These are phyloP conservation scores for Rhodotorula sphaerocarpa DNA, from an alignment of 768 basidiomycete genomes.

Conservation along the genomic window DNA sequence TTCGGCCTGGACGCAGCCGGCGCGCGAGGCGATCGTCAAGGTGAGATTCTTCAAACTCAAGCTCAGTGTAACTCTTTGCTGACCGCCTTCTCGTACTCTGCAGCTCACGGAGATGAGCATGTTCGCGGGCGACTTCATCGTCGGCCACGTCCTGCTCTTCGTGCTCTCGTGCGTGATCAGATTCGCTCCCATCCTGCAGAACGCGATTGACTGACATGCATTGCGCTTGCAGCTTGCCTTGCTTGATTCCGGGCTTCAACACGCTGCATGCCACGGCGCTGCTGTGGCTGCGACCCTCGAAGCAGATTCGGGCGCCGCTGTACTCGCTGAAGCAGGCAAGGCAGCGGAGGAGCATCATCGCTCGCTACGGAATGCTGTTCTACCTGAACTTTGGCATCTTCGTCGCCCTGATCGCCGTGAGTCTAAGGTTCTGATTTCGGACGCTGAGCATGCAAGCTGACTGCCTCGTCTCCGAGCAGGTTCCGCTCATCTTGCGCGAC, in stretches of 20 bases:
- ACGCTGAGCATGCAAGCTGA: not conserved
- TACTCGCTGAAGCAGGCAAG: constrained; percentile 62
- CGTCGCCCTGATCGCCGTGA: constrained; percentile 57
- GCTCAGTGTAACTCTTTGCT: constrained; percentile 85
- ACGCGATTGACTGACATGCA: constrained; percentile 30
- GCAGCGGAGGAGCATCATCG: constrained; percentile 49
- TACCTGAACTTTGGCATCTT: constrained; percentile 60
- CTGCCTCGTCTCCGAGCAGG: constrained; percentile 48
- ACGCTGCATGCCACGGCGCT: constrained; percentile 80
- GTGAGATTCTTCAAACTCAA: constrained; percentile 86
- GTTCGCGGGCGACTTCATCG: constrained; percentile 87
- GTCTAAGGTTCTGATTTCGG: not conserved
- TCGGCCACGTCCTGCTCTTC: constrained; percentile 20
- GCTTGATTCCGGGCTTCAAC: constrained; percentile 84
- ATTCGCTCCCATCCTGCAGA: not conserved
- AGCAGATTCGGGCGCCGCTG: constrained; percentile 82
- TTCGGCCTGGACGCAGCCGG: constrained; percentile 93
- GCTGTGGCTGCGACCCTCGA: constrained; percentile 91
- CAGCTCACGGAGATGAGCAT: constrained; percentile 61
- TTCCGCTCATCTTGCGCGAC: constrained; percentile 19
- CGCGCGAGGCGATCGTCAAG: constrained; percentile 95
- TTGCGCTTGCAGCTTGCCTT: constrained; percentile 78
- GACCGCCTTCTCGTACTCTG: constrained; percentile 55
- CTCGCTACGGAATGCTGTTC: constrained; percentile 63
- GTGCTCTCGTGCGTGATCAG: not conserved